Percentiles rank a stretch among this genome's conserved stretches.
These are phyloP conservation scores for Sinapis alba DNA, from an alignment of 441 rosid species.

Conservation along the genomic window DNA sequence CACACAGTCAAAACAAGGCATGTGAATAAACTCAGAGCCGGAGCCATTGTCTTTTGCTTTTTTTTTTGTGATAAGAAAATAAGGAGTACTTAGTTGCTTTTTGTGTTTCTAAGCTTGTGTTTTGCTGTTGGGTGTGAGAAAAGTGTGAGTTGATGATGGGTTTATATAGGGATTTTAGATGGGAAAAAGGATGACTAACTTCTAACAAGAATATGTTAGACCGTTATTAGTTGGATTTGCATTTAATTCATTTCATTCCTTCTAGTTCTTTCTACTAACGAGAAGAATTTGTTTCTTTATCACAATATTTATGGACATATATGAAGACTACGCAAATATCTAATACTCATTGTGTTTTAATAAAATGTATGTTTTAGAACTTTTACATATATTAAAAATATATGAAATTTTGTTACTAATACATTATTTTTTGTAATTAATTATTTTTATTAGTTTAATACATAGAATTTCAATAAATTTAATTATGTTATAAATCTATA, in stretches of 20 bases:
- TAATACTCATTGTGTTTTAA: too few species aligned
- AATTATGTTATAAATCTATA: too few species aligned
- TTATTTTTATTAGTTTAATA: too few species aligned
- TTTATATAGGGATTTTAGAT: not conserved
- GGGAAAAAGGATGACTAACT: not conserved
- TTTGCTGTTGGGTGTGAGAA: not conserved
- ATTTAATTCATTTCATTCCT: not conserved
- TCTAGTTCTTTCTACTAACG: not conserved
- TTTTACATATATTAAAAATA: too few species aligned
- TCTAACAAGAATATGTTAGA: not conserved
- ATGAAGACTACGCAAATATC: not conserved
- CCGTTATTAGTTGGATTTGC: not conserved
- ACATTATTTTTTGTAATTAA: too few species aligned
- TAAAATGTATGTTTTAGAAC: too few species aligned
- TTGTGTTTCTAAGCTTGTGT: not conserved
- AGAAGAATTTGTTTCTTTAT: not conserved
- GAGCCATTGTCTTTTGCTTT: not conserved
- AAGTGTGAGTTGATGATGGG: not conserved
- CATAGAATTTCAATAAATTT: too few species aligned
- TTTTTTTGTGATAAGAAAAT: not conserved
- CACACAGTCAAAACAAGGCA: not conserved
- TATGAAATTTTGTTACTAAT: too few species aligned
- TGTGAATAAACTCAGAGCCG: not conserved
- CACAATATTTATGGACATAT: not conserved
- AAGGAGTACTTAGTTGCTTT: not conserved